Conservation (phyloP, 768 basidiomycete genomes). For the Hysterangium stoloniferum region DNA sequence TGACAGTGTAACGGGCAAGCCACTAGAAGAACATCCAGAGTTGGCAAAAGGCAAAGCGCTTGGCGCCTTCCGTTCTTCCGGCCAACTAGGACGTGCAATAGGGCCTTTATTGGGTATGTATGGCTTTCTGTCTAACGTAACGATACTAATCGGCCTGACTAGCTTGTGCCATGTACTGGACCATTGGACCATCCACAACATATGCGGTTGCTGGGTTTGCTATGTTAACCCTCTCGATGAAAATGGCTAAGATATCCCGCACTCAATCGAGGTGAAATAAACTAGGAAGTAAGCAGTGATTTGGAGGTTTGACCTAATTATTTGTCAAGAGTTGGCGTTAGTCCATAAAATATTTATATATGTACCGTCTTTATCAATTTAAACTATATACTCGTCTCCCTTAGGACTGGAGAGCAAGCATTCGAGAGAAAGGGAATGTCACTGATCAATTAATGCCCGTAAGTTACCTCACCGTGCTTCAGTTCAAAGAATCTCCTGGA, state of each 20-base stretch:
- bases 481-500: too few species aligned
- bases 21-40: conserved; percentile 47
- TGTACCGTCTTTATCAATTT: too few species aligned
- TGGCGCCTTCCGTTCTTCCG: conserved; percentile 83
- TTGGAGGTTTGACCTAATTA: too few species aligned
- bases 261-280: conserved; percentile 4
- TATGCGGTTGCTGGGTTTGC: conserved; percentile 56
- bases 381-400: too few species aligned
- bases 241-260: conserved; percentile 42
- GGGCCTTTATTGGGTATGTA: conserved; percentile 81
- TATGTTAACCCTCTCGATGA: conserved; percentile 51
- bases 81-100: conserved; percentile 88
- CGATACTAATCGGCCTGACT: conserved; percentile 10
- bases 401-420: too few species aligned
- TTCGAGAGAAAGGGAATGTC: too few species aligned
- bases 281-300: too few species aligned
- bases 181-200: conserved; percentile 74
- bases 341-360: too few species aligned
- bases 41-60: conserved; percentile 80
- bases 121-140: conserved; percentile 3
- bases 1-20: conserved; percentile 51
- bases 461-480: too few species aligned
- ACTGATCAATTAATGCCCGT: too few species aligned
- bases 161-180: conserved; percentile 89
- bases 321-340: too few species aligned